Conservation (phyloP, 2,329 filamentous ascomycete genomes). For the Didymella lethalis region DNA sequence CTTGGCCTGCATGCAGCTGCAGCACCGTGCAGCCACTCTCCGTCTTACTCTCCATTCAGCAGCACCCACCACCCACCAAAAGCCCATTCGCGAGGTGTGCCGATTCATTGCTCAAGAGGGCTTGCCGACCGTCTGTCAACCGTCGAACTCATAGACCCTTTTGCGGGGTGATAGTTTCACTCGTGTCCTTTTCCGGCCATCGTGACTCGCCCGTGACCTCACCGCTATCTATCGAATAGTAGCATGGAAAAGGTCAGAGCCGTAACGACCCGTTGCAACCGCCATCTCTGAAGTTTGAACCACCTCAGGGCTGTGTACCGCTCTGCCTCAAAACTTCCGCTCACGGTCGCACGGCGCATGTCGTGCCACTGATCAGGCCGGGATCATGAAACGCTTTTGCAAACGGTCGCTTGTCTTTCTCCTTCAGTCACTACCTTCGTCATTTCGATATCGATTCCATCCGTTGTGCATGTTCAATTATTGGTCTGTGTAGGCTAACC, state of each 20-base stretch:
- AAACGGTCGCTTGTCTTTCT: slow-evolving; percentile 23
- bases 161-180: slow-evolving; percentile 19
- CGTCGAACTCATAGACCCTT: slow-evolving; percentile 10
- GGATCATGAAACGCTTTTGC: slow-evolving; percentile 11
- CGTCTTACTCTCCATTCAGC: neutral
- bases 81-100: slow-evolving; percentile 1
- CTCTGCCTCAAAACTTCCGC: slow-evolving; percentile 13
- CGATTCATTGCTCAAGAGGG: slow-evolving; percentile 9
- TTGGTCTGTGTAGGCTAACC: slow-evolving; percentile 7
- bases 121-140: slow-evolving; percentile 1
- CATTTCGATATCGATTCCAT: slow-evolving; percentile 17
- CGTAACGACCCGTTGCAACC: slow-evolving; percentile 11
- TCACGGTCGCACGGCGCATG: slow-evolving; percentile 13
- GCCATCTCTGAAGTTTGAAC: neutral
- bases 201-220: slow-evolving; percentile 9
- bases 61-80: neutral
- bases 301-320: slow-evolving; percentile 5
- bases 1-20: slow-evolving; percentile 16
- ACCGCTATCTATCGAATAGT: slow-evolving; percentile 18
- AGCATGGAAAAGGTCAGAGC: slow-evolving; percentile 5
- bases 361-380: slow-evolving; percentile 13
- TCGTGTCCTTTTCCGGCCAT: slow-evolving; percentile 7
- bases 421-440: slow-evolving; percentile 10
- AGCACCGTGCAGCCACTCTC: slow-evolving; percentile 2
- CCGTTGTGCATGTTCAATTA: slow-evolving; percentile 19